Evolutionary conservation across 1,139 yeast genomes (phyloP).

Genomic region (Magnusiomyces ingens): DNA sequence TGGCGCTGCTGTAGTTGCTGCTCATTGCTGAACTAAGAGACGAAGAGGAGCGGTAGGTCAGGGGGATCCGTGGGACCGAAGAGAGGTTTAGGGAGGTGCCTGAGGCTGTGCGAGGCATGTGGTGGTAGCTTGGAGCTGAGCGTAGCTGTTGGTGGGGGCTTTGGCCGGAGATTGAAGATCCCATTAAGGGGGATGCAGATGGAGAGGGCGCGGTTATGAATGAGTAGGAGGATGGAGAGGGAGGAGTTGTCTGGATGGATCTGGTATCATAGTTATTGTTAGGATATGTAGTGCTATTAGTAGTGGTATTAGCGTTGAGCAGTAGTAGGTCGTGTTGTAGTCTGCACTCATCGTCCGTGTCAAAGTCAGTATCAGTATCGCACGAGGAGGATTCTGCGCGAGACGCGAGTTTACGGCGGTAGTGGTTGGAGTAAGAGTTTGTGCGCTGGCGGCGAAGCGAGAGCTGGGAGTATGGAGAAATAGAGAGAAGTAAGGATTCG

Average conservation of each 20-base stretch:
- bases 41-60: no score
- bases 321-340: not conserved
- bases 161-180: no score
- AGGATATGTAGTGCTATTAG: not conserved
- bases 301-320: not conserved
- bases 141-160: no score
- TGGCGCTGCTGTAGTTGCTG: not conserved
- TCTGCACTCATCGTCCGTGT: not conserved
- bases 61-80: no score
- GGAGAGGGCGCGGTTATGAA: not conserved
- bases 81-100: no score
- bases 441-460: constrained; percentile 4
- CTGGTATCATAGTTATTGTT: not conserved
- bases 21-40: no score
- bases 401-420: not conserved
- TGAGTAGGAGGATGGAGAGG: not conserved
- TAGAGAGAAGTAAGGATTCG: constrained; percentile 2
- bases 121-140: no score
- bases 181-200: no score
- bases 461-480: constrained; percentile 2
- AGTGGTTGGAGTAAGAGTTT: constrained; percentile 1
- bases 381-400: not conserved
- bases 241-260: not conserved
- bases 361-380: not conserved
- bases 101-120: no score